Evolutionary conservation across 1,284 basidiomycete genomes (phyloP), one percentile per base, ranked within the genome.

Genomic region (Cryptococcus jaspeensis): DNA sequence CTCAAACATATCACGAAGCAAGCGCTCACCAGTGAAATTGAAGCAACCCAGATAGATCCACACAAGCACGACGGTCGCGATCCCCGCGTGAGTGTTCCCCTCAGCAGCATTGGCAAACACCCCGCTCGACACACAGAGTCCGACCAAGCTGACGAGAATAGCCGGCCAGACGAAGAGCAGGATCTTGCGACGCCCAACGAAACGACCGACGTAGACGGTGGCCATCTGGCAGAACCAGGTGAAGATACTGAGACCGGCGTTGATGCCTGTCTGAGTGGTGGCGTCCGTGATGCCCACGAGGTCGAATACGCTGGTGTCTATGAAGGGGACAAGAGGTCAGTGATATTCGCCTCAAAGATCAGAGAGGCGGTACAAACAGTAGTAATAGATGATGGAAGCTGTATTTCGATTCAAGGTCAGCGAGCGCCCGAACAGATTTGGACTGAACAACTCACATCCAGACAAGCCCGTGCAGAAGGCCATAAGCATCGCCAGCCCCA

Each of bases 371-470:
- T 23, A 55, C 58, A 25, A 53, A 60, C 62, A 79, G 68, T 79
- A 79, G 56, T 61, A 78, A 70, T 78, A 79, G 61, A 79, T 73
- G 63, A 79, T 74, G 5, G 75, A 74, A 25, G 70, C 60, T 59
- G 51, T 13, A 23, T 40, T 38, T 37, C 32, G 18, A 48, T 9
- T 23, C 23, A 13, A 20, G 11, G 28, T n/a, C n/a, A 43, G 15
- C 39, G 16, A 15, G 32, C 20, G 13, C 9, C 23, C 32, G 20
- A 8, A 8, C 15, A 36, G 13, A 43, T 35, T 20, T 50, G 4
- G 23, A 22, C 5, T 12, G 9, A n/a, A 9, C 12, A 1, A 58
- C 55, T 60, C 41, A 62, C 62, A 65, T 37, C 64, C 62, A n/a
- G 66, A 69, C 50, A 70, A 52, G 45, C 64, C 64, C 20, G 69